phyloP scores from a whole-genome alignment of 495 filamentous ascomycete genomes.

The Talaromyces wortmannii region DNA sequence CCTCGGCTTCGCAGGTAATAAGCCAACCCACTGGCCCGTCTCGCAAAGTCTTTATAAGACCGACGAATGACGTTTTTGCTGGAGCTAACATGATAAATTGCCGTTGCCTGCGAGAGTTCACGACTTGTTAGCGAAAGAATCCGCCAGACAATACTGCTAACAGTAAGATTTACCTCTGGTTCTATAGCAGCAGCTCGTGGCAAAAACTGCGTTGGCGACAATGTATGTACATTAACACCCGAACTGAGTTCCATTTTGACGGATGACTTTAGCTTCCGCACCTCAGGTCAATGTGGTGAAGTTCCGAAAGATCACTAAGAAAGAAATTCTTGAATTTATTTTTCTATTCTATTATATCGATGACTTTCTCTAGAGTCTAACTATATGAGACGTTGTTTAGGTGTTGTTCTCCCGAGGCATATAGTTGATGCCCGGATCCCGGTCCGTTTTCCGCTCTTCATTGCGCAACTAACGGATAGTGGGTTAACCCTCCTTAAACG shows the following conservation, averaged over 20 bases:
- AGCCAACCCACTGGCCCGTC: slow-evolving; percentile 75
- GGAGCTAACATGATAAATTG: slow-evolving; percentile 81
- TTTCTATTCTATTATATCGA: background rate
- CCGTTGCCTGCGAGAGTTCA: slow-evolving; percentile 49
- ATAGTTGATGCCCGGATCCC: background rate
- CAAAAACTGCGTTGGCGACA: slow-evolving; percentile 86
- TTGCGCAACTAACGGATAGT: too few relatives aligned
- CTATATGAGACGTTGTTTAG: background rate
- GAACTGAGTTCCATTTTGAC: background rate
- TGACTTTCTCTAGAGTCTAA: background rate
- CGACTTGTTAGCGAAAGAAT: background rate
- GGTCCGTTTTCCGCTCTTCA: background rate
- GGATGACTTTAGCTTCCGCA: background rate
- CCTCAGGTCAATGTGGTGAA: background rate
- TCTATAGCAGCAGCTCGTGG: slow-evolving; percentile 85
- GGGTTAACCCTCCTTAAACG: too few relatives aligned
- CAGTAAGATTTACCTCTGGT: slow-evolving; percentile 53
- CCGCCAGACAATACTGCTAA: too few relatives aligned
- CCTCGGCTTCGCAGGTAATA: slow-evolving; percentile 72
- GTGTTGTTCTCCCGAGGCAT: background rate
- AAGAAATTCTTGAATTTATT: background rate
- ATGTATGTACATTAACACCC: slow-evolving; percentile 60
- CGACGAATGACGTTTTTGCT: slow-evolving; percentile 66
- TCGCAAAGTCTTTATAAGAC: slow-evolving; percentile 71
- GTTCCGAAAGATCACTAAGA: background rate